phyloP scores from a whole-genome alignment of 2,329 filamentous ascomycete genomes.

The Epichloe uncinata region DNA sequence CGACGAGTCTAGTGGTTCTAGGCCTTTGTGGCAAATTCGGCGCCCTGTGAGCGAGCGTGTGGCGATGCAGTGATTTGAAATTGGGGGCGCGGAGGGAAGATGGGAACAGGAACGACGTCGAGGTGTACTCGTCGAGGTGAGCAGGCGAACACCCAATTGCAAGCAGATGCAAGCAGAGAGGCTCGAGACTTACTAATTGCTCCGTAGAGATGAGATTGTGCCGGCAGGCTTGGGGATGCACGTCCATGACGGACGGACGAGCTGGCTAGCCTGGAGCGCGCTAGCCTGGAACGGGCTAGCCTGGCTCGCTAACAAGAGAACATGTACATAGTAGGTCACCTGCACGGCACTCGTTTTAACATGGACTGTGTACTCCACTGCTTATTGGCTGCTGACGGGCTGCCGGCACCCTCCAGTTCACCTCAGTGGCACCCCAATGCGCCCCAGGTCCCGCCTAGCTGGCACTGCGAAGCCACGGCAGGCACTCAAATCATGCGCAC shows the following conservation, averaged over 20 bases:
- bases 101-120: neutral
- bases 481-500: slow-evolving; percentile 4
- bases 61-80: neutral
- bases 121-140: neutral
- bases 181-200: no score
- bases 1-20: neutral
- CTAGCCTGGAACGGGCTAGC: no score
- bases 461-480: slow-evolving; percentile 1
- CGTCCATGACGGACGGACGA: neutral
- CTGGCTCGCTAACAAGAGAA: no score
- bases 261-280: no score
- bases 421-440: neutral
- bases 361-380: neutral
- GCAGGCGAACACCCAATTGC: no score
- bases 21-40: neutral
- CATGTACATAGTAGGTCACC: slow-evolving; percentile 5
- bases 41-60: neutral
- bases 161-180: no score
- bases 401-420: neutral
- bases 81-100: neutral
- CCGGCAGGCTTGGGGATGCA: no score
- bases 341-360: neutral
- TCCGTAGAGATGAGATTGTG: no score
- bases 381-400: slow-evolving; percentile 4
- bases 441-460: slow-evolving; percentile 6